Percentiles rank a stretch among this genome's conserved stretches.
Evolutionary conservation across 139 green algal species (phyloP).

Genomic region (Asterochloris sp.): DNA sequence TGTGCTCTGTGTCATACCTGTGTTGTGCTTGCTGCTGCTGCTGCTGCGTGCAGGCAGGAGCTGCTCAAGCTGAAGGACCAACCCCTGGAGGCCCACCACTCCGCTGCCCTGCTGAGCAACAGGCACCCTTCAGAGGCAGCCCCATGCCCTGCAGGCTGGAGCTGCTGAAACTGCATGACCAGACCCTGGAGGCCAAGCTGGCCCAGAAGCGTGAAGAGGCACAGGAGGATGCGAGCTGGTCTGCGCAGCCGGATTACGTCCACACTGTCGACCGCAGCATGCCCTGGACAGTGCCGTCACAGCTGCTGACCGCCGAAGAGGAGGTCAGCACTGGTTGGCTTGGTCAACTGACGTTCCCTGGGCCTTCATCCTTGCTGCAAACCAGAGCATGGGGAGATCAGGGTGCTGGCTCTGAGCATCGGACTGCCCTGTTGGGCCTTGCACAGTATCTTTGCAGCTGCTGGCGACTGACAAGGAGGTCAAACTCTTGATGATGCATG

Average conservation of each 20-base stretch:
- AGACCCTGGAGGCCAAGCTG: conserved; percentile 8
- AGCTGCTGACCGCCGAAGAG: conserved; percentile 19
- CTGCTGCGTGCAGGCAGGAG: not conserved
- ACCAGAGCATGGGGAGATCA: too few relatives aligned
- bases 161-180: not conserved
- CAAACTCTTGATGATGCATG: too few relatives aligned
- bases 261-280: conserved; percentile 3
- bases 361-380: too few relatives aligned
- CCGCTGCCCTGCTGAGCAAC: not conserved
- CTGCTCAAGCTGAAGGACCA: not conserved
- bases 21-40: not conserved
- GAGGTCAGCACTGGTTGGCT: not conserved
- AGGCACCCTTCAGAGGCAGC: not conserved
- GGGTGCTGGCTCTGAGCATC: too few relatives aligned
- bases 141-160: not conserved
- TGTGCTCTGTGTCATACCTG: not conserved
- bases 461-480: too few relatives aligned
- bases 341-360: too few relatives aligned
- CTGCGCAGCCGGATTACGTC: not conserved
- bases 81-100: not conserved
- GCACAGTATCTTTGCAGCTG: too few relatives aligned
- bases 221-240: conserved; percentile 6
- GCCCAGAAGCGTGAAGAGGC: conserved; percentile 1
- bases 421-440: too few relatives aligned
- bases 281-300: conserved; percentile 18